These are phyloP conservation scores for Linnemannia zychae DNA, from an alignment of 192 early-diverging fungal genomes.

Conservation along the genomic window DNA sequence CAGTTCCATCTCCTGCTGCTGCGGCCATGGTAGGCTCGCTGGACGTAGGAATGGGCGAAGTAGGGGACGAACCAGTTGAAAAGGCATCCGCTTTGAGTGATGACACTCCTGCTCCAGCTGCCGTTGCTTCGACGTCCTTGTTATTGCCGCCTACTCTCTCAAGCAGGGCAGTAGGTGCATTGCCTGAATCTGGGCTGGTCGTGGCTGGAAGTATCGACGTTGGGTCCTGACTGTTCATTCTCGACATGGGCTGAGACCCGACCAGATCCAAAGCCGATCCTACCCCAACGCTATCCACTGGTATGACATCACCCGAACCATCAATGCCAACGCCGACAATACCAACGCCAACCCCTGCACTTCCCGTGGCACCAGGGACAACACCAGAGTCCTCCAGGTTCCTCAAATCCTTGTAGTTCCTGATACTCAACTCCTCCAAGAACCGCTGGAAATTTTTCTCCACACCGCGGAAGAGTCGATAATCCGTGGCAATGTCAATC, in stretches of 20 bases:
- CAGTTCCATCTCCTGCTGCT: neutral
- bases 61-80: constrained; percentile 5
- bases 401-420: constrained; percentile 22
- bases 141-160: neutral
- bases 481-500: constrained; percentile 53
- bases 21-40: neutral
- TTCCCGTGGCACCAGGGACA: neutral
- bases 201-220: neutral
- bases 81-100: neutral
- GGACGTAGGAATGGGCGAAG: constrained; percentile 8
- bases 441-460: constrained; percentile 51
- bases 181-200: neutral
- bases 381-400: constrained; percentile 1
- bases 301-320: no score
- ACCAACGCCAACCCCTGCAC: neutral
- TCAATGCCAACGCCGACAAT: neutral
- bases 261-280: neutral
- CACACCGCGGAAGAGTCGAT: constrained; percentile 45
- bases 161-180: neutral
- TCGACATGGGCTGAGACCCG: constrained; percentile 22
- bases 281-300: neutral
- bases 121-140: neutral
- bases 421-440: constrained; percentile 48
- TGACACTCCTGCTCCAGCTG: neutral
- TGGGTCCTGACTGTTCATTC: constrained; percentile 18